phyloP scores from a whole-genome alignment of 768 basidiomycete genomes.

The Boletus rubroflammeus region DNA sequence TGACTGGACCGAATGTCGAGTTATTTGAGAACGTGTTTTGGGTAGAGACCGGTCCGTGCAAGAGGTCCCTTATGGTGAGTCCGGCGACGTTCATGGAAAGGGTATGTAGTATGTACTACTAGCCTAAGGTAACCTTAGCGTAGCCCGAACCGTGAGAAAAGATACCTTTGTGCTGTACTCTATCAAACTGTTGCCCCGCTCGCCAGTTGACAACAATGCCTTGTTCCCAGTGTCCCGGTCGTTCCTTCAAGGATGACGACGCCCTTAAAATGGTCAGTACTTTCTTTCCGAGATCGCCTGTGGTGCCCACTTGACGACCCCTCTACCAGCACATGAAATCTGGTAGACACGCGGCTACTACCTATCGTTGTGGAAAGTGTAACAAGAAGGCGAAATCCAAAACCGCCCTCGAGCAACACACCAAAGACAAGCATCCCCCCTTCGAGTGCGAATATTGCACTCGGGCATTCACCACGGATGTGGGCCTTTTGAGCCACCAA shows the following conservation, averaged over 20 bases:
- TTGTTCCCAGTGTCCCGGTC: constrained; percentile 18
- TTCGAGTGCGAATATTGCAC: constrained; percentile 20
- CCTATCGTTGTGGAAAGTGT: constrained; percentile 7
- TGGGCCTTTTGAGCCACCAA: constrained; percentile 10
- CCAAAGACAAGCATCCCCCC: constrained; percentile 2
- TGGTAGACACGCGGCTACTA: constrained; percentile 3
- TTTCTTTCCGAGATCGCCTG: not conserved
- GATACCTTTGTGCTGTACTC: too few relatives aligned
- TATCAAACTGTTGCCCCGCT: not conserved
- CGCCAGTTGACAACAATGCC: constrained; percentile 14
- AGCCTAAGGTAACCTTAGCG: too few relatives aligned
- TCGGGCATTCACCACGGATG: constrained; percentile 2
- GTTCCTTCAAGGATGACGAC: constrained; percentile 11
- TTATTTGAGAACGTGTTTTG: too few relatives aligned
- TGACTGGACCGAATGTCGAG: too few relatives aligned
- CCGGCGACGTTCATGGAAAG: too few relatives aligned
- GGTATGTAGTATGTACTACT: too few relatives aligned
- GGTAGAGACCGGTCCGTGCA: too few relatives aligned
- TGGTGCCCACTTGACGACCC: not conserved
- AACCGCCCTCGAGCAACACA: constrained; percentile 17
- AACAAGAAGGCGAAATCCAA: not conserved
- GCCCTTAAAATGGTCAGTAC: constrained; percentile 17
- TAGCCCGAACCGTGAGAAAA: constrained; percentile 18
- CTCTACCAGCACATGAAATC: constrained; percentile 11
- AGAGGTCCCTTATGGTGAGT: too few relatives aligned